Base-by-base conservation (phyloP, 805 yeast species). In the Yarrowia sp. region DNA sequence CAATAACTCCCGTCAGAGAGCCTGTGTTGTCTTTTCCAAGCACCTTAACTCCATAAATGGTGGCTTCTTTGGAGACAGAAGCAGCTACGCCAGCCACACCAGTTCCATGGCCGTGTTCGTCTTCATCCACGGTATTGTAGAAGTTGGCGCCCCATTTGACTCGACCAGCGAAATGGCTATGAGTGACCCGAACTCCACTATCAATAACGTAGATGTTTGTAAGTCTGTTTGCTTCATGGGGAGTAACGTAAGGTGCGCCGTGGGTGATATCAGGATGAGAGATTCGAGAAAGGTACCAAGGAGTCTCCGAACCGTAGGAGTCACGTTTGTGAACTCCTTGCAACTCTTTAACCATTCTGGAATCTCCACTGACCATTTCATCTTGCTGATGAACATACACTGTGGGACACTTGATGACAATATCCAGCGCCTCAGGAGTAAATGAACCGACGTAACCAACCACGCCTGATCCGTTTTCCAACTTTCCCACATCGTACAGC, bases 51-150 rank as follows among this genome's bases (percentile, higher is more conserved):
- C 96, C 96, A 74, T 89, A 92, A 68, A 91, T 78, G 22, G 87
- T 82, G 10, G 93, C 61, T 4, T 41, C 26, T n/a, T 8, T 8
- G 5, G 61, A 40, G 2, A 55, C 38, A 3, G 36, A 26, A 64
- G 89, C 97, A 74, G 93, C 91, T 41, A 96, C 91, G 79, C 97
- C 98, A n/a, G 97, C 97, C 81, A 96, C 91, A 76, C 92, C 97
- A 56, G 97, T 91, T 76, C 98, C 97, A 79, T 92, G 98, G 67
- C 97, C 97, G 75, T 91, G 90, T 65, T 92, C 95, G 77, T 92
- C 97, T 73, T 88, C 91, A 67, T 83, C 83, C 73, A 87, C 91
- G 74, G 87, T 88, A 67, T 79, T 73, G 73, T 95, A 97, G 72
- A 91, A 83, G 69, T 96, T 91, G 61, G 87, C 83, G 73, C 97